These are phyloP conservation scores for Penicillium olsonii DNA, from an alignment of 2,329 filamentous ascomycete species.

Conservation along the genomic window DNA sequence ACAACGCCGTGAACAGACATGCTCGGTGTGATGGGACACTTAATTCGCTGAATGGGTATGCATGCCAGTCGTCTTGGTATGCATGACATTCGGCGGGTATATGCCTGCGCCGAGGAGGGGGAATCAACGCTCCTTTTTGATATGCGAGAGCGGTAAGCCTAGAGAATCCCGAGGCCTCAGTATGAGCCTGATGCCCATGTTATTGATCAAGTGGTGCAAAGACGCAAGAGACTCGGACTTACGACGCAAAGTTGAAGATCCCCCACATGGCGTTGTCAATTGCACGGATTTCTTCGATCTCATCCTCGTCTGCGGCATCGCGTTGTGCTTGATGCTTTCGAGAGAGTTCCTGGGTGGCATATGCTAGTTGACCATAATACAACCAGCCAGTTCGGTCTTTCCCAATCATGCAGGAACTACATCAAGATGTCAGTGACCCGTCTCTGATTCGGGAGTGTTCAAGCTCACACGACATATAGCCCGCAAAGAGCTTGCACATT, in stretches of 20 bases:
- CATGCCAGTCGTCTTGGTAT: slow-evolving; percentile 22
- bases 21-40: slow-evolving; percentile 15
- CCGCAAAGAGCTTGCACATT: slow-evolving; percentile 35
- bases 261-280: slow-evolving; percentile 26
- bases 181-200: not conserved
- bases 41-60: slow-evolving; percentile 20
- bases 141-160: slow-evolving; percentile 25
- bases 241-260: slow-evolving; percentile 29
- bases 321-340: slow-evolving; percentile 12
- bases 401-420: slow-evolving; percentile 34
- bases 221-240: slow-evolving; percentile 4
- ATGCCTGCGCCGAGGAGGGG: slow-evolving; percentile 15
- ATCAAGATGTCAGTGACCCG: not conserved
- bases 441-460: not conserved
- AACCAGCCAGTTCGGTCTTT: slow-evolving; percentile 35
- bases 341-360: slow-evolving; percentile 26
- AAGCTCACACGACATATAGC: slow-evolving; percentile 31
- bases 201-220: not conserved
- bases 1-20: slow-evolving; percentile 23
- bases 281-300: slow-evolving; percentile 10
- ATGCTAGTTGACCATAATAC: slow-evolving; percentile 28
- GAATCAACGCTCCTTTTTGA: slow-evolving; percentile 20
- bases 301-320: slow-evolving; percentile 19
- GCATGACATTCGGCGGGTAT: slow-evolving; percentile 7
- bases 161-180: not conserved